These are phyloP conservation scores for Talaromyces sp. DNA, from an alignment of 2,329 filamentous ascomycete genomes.

Conservation along the genomic window DNA sequence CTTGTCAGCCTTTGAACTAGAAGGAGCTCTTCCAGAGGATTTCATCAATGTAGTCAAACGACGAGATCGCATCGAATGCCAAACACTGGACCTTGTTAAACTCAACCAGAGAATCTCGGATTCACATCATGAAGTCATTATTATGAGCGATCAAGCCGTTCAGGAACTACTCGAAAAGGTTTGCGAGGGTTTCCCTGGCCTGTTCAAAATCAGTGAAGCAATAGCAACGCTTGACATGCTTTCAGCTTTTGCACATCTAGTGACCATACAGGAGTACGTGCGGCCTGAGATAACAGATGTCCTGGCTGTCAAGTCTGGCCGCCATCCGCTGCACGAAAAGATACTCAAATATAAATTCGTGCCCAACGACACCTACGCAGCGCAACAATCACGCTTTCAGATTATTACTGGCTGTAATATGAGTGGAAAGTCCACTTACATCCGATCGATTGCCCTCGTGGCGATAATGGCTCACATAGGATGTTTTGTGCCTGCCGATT, in stretches of 20 bases:
- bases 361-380: slow-evolving; percentile 87
- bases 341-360: slow-evolving; percentile 67
- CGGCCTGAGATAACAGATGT: slow-evolving; percentile 67
- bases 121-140: slow-evolving; percentile 77
- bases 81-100: slow-evolving; percentile 80
- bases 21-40: slow-evolving; percentile 57
- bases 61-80: slow-evolving; percentile 77
- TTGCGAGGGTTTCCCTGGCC: slow-evolving; percentile 64
- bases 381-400: slow-evolving; percentile 77
- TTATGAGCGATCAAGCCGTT: slow-evolving; percentile 75
- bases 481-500: slow-evolving; percentile 81
- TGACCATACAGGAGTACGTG: slow-evolving; percentile 64
- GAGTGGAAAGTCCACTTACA: slow-evolving; percentile 97
- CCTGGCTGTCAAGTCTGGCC: slow-evolving; percentile 68
- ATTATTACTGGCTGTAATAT: slow-evolving; percentile 97
- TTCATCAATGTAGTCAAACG: slow-evolving; percentile 76
- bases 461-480: slow-evolving; percentile 93
- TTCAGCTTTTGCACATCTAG: slow-evolving; percentile 69
- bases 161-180: slow-evolving; percentile 69
- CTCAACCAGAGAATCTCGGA: slow-evolving; percentile 73
- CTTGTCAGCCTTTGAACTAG: slow-evolving; percentile 61
- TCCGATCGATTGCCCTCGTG: slow-evolving; percentile 77
- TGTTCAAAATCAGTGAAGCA: slow-evolving; percentile 84
- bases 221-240: slow-evolving; percentile 87
- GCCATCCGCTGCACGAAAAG: slow-evolving; percentile 77